Evolutionary conservation across 495 filamentous ascomycete species (phyloP).

Genomic region (Margaritispora aquatica): DNA sequence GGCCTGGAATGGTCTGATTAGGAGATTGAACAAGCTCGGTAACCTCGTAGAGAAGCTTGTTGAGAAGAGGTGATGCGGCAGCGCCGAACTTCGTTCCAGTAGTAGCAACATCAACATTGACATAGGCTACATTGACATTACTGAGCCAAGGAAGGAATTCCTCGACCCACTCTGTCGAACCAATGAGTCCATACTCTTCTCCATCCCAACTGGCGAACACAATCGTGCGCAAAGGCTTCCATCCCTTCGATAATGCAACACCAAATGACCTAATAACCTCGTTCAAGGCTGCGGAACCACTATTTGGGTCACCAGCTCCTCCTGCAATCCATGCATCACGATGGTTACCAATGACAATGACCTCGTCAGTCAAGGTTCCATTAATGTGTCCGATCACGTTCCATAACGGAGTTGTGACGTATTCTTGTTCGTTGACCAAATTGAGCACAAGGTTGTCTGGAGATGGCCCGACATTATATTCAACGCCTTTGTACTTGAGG

Average conservation of each 20-base stretch:
- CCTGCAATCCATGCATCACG: conserved; percentile 92
- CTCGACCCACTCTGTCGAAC: conserved; percentile 94
- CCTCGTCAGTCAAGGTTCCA: conserved; percentile 79
- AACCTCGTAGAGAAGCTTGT: conserved; percentile 66
- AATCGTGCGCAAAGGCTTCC: conserved; percentile 87
- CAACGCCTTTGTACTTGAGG: conserved; percentile 72
- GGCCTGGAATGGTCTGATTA: conserved; percentile 73
- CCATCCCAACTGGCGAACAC: conserved; percentile 95
- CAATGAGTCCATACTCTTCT: conserved; percentile 87
- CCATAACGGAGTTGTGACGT: conserved; percentile 86
- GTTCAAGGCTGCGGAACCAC: conserved; percentile 82
- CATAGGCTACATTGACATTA: conserved; percentile 71
- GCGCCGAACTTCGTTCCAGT: conserved; percentile 65
- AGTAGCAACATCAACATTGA: conserved; percentile 84
- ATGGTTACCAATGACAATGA: conserved; percentile 91
- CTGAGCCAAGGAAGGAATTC: conserved; percentile 85
- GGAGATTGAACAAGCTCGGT: conserved; percentile 69
- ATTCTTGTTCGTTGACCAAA: conserved; percentile 82
- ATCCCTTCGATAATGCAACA: conserved; percentile 68
- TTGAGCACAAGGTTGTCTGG: conserved; percentile 71
- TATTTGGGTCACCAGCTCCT: conserved; percentile 82
- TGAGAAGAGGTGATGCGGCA: conserved; percentile 69
- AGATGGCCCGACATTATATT: conserved; percentile 89
- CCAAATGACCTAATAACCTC: conserved; percentile 83
- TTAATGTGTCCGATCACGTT: conserved; percentile 94